Base-by-base conservation (phyloP, 108 stramenopile species). In the Nitzschia sp. region DNA sequence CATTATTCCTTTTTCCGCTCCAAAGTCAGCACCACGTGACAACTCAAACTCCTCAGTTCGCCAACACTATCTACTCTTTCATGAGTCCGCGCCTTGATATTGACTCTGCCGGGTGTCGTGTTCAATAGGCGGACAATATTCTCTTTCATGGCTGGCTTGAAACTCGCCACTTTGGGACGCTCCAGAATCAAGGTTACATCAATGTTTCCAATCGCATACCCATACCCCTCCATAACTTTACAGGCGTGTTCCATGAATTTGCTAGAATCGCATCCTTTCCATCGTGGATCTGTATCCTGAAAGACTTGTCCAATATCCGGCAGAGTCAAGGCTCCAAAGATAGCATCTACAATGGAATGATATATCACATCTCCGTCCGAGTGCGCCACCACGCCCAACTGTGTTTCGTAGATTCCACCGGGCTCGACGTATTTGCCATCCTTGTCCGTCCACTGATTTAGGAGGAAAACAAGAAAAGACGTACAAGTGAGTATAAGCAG, bases 1-100 rank as follows among this genome's bases (percentile, higher is more conserved):
- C 13, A 13, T 42, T 42, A 42, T 42, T 6, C 38, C 6, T 42
- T 42, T 42, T 42, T 9, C 38, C 38, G 53, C 73, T 94, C 96
- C 68, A 98, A 78, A 9, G 95, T 91, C 47, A 96, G 56, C 18
- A 96, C 96, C 19, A 98, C 97, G 74, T 98, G 97, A 70, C 96
- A 96, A 65, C 87, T 90, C 77, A 96, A 64, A 75, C 90, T 90
- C 58, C 95, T 72, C 49, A 96, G 69, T 60, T 98, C 96, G 31
- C 97, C 97, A 11, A 96, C 94, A 49, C 90, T 85, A 78, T 98
- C 97, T 55, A 98, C 75, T 74, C 78, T 77, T 71, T 98, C 97
- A 81, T 98, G 97, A 6, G 97, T 97, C 64, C 97, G 70, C 2
- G 97, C 97, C 75, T 98, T 98, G 63, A 98, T 92, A 72, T 98